A percentile compares a stretch with the other conserved stretches of the same genome.
Conservation (phyloP, 192 early-diverging fungal species). For the Backusella tuberculispora region DNA sequence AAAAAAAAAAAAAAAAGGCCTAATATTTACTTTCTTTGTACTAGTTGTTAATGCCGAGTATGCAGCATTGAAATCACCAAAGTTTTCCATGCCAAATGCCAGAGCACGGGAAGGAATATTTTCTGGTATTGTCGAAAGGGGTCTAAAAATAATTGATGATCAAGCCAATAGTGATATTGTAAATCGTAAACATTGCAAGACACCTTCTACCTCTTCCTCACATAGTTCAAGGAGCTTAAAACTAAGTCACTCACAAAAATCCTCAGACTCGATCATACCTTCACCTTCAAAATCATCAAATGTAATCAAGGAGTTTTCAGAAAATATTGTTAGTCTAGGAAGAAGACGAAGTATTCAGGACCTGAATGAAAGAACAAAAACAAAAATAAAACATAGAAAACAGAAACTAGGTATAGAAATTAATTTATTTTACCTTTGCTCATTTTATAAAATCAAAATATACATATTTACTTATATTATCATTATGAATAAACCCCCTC, state of each 20-base stretch:
- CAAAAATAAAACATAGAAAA: conserved; percentile 12
- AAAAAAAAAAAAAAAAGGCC: not conserved
- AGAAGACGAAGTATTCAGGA: conserved; percentile 41
- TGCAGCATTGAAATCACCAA: conserved; percentile 57
- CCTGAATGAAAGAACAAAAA: conserved; percentile 9
- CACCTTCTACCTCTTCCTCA: conserved; percentile 37
- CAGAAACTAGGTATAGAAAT: not conserved
- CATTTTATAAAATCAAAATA: too few relatives aligned
- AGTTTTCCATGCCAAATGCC: conserved; percentile 48
- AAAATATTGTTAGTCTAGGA: conserved; percentile 27
- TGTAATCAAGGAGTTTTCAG: conserved; percentile 34
- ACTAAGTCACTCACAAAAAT: not conserved
- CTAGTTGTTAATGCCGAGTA: conserved; percentile 61
- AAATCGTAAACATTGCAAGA: conserved; percentile 28
- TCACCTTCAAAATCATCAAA: conserved; percentile 23
- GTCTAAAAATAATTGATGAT: conserved; percentile 31
- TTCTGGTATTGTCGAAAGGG: conserved; percentile 48
- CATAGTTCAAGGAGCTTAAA: conserved; percentile 23
- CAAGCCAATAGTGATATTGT: not conserved
- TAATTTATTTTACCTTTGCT: too few relatives aligned
- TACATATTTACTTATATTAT: too few relatives aligned
- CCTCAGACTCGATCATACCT: conserved; percentile 6
- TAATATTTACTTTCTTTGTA: conserved; percentile 35
- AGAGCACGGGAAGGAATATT: conserved; percentile 56
- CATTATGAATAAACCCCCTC: too few relatives aligned